Percentiles rank a stretch among this genome's conserved stretches.
These are phyloP conservation scores for Theobroma cacao DNA, from an alignment of 345 rosid species.

Conservation along the genomic window DNA sequence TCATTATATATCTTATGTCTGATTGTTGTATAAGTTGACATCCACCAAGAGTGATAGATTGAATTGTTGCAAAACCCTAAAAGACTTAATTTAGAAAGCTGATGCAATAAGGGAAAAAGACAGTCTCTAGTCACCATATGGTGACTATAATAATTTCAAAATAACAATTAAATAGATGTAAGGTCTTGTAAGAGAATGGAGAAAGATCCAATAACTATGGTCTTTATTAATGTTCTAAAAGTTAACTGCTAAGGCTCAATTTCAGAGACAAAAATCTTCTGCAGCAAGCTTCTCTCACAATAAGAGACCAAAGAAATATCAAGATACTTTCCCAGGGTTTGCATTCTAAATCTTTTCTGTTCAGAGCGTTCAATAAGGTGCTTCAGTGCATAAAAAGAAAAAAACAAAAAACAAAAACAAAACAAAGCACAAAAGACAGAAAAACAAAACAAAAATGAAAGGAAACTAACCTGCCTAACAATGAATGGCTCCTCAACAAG, in stretches of 20 bases:
- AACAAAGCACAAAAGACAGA: not conserved
- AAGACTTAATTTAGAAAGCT: not conserved
- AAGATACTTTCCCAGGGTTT: not conserved
- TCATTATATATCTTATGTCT: not conserved
- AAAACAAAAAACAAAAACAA: not conserved
- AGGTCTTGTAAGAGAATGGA: not conserved
- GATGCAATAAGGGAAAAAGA: not conserved
- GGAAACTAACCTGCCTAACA: constrained; percentile 80
- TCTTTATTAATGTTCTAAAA: not conserved
- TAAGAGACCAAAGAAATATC: not conserved
- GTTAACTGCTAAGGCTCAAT: not conserved
- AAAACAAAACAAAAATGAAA: not conserved
- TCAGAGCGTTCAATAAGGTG: not conserved
- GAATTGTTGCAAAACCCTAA: not conserved
- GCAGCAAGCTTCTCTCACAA: not conserved
- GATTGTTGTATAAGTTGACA: not conserved
- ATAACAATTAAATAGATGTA: not conserved
- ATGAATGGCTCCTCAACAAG: constrained; percentile 83
- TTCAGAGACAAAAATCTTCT: not conserved
- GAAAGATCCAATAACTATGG: not conserved
- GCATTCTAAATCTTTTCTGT: not conserved
- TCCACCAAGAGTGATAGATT: not conserved
- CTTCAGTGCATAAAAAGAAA: not conserved
- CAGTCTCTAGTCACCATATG: not conserved
- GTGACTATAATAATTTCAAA: not conserved